These are phyloP conservation scores for Crepidotus variabilis DNA, from an alignment of 768 basidiomycete genomes.

Conservation along the genomic window DNA sequence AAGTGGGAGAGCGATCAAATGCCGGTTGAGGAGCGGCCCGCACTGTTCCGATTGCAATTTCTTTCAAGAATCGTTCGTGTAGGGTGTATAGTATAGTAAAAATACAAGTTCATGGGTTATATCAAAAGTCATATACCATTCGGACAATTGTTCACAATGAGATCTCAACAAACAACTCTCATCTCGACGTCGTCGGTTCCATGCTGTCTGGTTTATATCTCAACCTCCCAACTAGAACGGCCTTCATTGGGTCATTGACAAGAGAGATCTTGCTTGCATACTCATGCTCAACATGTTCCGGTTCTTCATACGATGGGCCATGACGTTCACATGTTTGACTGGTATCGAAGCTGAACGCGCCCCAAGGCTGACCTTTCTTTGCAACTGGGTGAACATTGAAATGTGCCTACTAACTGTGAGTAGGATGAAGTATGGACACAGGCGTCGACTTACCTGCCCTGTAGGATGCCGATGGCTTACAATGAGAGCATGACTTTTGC, in stretches of 20 bases:
- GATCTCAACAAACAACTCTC: too few species aligned
- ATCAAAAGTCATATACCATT: neutral
- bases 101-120: neutral
- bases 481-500: slow-evolving; percentile 17
- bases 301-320: slow-evolving; percentile 14
- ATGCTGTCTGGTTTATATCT: slow-evolving; percentile 11
- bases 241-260: slow-evolving; percentile 8
- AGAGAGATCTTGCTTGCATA: slow-evolving; percentile 21
- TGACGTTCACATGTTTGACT: slow-evolving; percentile 23
- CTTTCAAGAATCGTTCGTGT: too few species aligned
- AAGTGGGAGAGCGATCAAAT: too few species aligned
- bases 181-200: slow-evolving; percentile 6
- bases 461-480: slow-evolving; percentile 19
- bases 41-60: too few species aligned
- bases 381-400: slow-evolving; percentile 61
- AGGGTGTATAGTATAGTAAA: too few species aligned
- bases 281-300: slow-evolving; percentile 7
- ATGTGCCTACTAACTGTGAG: slow-evolving; percentile 35
- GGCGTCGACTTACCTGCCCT: slow-evolving; percentile 16
- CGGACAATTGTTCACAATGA: neutral
- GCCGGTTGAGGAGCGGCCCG: too few species aligned
- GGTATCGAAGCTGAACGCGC: slow-evolving; percentile 58
- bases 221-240: slow-evolving; percentile 10
- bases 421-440: neutral
- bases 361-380: slow-evolving; percentile 59